Evolutionary conservation across 2,329 filamentous ascomycete species (phyloP), one percentile per base, ranked within the genome.

Genomic region (Malbranchea zuffiana): DNA sequence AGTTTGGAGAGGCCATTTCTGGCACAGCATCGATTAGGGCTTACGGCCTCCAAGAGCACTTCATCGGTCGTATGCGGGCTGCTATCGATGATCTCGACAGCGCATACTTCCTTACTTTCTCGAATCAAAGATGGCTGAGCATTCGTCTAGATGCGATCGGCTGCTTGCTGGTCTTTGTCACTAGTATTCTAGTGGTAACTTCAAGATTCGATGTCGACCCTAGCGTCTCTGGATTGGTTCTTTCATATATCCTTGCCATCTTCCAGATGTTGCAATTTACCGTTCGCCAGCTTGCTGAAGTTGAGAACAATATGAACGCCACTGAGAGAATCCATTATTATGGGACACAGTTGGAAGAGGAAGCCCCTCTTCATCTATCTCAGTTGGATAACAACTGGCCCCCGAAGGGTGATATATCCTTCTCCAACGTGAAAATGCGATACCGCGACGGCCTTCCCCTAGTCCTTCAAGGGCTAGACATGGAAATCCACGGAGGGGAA

Each of bases 281-380:
- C 1, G 84, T 96, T 12, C 76, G 90, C 12, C 88, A 96, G 60
- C 70, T 95, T 5, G 88, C 88, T 17, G 88, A 95, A 59, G 85
- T 96, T 6, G 88, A 96, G 60, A 96, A 95, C 61, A 85, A 87
- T 54, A 96, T 96, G 88, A 96, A 95, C 57, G 80, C 87, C 0
- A 90, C 92, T 0, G 88, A 96, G 62, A 80, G 90, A 33, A 69
- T 96, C 21, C 78, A 86, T 55, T 85, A 93, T 64, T 96, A 96
- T 56, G 87, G 84, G 37, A 84, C 75, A 1, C 62, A 83, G 48
- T 72, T 98, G 3, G 86, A 93, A 45, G 81, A 94, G 54, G 90
- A 96, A 59, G 84, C 88, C 0, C 84, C 87, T 0, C 68, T 87
- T 1, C 82, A 87, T 50, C 79, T 83, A 21, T 61, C 58, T 28